These are phyloP conservation scores for Tricladium varicosporioides DNA, from an alignment of 2,329 filamentous ascomycete genomes.

Conservation along the genomic window DNA sequence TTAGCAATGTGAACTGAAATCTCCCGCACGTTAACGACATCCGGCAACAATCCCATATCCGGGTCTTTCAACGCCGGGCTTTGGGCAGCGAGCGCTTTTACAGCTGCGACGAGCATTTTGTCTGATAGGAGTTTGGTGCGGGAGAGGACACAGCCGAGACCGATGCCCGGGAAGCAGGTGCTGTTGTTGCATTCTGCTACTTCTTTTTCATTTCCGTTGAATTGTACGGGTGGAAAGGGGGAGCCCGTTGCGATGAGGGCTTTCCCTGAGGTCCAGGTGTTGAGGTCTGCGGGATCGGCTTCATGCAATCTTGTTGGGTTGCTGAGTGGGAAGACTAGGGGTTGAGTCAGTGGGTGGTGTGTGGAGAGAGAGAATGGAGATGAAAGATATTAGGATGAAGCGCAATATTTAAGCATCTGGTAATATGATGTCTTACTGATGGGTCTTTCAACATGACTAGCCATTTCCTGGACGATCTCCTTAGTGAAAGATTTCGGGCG, in stretches of 20 bases:
- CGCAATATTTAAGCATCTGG: no score
- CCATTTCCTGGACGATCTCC: slow-evolving; percentile 73
- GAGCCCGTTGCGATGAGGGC: slow-evolving; percentile 81
- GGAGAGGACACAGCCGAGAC: slow-evolving; percentile 72
- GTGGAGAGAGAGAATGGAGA: no score
- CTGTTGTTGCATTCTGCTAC: slow-evolving; percentile 86
- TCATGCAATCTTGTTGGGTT: slow-evolving; percentile 86
- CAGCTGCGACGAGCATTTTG: slow-evolving; percentile 78
- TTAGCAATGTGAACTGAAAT: slow-evolving; percentile 77
- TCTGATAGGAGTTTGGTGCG: slow-evolving; percentile 67
- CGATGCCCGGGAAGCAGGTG: slow-evolving; percentile 82
- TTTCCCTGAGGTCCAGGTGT: slow-evolving; percentile 74
- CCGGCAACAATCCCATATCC: slow-evolving; percentile 68
- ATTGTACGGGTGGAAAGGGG: slow-evolving; percentile 73
- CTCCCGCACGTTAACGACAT: slow-evolving; percentile 69
- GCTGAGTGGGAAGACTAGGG: slow-evolving; percentile 67
- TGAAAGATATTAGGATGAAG: no score
- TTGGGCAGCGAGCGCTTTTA: slow-evolving; percentile 67
- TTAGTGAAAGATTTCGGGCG: slow-evolving; percentile 73
- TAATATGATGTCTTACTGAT: slow-evolving; percentile 39
- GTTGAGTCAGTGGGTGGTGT: no score
- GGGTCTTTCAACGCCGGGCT: slow-evolving; percentile 67
- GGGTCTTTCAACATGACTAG: slow-evolving; percentile 67
- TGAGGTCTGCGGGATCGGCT: slow-evolving; percentile 73
- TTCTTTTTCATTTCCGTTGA: slow-evolving; percentile 47